A percentile compares a stretch with the other conserved stretches of the same genome.
Conservation (phyloP, 140 eudicot species). For the Stevia rebaudiana region DNA sequence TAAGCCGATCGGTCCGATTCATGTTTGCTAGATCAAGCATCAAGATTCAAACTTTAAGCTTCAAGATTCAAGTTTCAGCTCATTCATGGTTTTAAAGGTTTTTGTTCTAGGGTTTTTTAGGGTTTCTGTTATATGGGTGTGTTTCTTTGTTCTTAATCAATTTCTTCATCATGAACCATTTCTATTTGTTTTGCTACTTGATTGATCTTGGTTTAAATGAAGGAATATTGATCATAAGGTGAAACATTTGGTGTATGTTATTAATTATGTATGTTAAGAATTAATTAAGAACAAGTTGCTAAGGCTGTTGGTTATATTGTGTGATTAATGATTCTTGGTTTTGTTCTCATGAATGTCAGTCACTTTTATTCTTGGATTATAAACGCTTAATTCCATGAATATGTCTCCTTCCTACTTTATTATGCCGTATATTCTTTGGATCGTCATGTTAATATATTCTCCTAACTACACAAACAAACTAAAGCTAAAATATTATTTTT, state of each 20-base stretch:
- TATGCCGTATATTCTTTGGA: background rate
- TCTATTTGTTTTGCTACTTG: conserved; percentile 16
- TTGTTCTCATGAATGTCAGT: conserved; percentile 14
- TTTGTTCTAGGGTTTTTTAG: conserved; percentile 25
- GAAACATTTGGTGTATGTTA: conserved; percentile 8
- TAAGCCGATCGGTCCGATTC: conserved; percentile 63
- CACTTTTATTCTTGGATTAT: background rate
- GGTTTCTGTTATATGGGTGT: conserved; percentile 25
- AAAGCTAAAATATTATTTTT: too few species aligned
- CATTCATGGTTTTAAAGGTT: conserved; percentile 18
- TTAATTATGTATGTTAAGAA: conserved; percentile 1
- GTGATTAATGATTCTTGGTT: conserved; percentile 16
- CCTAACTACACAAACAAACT: too few species aligned
- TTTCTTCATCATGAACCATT: conserved; percentile 22
- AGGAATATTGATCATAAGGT: conserved; percentile 11
- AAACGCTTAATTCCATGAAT: background rate
- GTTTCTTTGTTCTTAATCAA: conserved; percentile 26
- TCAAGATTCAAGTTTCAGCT: conserved; percentile 1
- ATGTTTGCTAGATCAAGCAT: conserved; percentile 36
- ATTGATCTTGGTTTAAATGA: conserved; percentile 20
- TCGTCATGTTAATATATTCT: background rate
- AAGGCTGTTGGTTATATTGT: background rate
- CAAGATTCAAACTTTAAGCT: conserved; percentile 19
- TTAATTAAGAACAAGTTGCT: conserved; percentile 5
- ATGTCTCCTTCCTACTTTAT: background rate